Conservation (phyloP, 345 rosid genomes). For the Microthlaspi erraticum region DNA sequence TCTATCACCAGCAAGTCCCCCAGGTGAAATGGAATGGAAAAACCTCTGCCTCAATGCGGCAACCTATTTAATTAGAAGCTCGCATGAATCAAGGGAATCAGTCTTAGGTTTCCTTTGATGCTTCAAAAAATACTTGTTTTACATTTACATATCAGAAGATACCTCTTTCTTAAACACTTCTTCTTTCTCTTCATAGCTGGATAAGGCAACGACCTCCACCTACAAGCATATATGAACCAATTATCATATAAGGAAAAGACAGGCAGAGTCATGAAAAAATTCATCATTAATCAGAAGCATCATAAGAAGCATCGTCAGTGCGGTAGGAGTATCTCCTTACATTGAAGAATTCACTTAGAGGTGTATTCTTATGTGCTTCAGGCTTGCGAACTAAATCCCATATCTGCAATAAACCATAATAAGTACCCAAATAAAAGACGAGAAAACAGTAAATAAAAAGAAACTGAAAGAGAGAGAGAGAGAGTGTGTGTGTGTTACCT, state of each 20-base stretch:
- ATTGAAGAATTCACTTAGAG: slow-evolving; percentile 82
- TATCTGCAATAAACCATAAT: slow-evolving; percentile 56
- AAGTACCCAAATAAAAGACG: slow-evolving; percentile 17
- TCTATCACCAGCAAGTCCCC: slow-evolving; percentile 95
- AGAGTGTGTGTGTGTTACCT: slow-evolving; percentile 46
- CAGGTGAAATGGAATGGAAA: slow-evolving; percentile 80
- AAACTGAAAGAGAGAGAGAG: not conserved
- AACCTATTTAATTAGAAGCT: slow-evolving; percentile 62
- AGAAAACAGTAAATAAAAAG: slow-evolving; percentile 6
- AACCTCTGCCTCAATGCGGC: slow-evolving; percentile 73
- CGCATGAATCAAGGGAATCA: slow-evolving; percentile 3
- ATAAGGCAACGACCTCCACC: slow-evolving; percentile 85
- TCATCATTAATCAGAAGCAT: slow-evolving; percentile 1
- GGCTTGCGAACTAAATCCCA: slow-evolving; percentile 88
- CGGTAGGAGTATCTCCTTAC: slow-evolving; percentile 48
- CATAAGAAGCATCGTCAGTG: slow-evolving; percentile 1
- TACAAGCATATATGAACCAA: slow-evolving; percentile 41
- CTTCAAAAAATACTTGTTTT: not conserved
- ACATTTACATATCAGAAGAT: slow-evolving; percentile 34
- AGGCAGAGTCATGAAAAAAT: not conserved
- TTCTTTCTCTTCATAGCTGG: slow-evolving; percentile 79
- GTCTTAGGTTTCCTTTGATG: slow-evolving; percentile 12
- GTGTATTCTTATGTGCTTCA: slow-evolving; percentile 65
- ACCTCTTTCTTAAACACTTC: slow-evolving; percentile 82
- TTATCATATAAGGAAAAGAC: slow-evolving; percentile 2